Conservation (phyloP, 257 asterid genomes). For the Solanum piurae region DNA sequence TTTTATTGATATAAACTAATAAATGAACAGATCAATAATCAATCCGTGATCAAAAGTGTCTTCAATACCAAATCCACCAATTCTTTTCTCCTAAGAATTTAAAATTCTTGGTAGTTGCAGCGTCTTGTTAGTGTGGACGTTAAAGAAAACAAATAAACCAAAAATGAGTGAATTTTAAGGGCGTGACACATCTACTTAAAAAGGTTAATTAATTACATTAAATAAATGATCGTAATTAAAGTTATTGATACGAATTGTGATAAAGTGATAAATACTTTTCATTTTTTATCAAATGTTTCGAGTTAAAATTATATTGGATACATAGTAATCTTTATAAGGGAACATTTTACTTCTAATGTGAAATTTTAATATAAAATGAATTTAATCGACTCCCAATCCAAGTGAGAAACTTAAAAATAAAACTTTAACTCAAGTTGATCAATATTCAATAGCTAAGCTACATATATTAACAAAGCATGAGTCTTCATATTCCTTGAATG, state of each 20-base stretch:
- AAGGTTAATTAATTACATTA: background rate
- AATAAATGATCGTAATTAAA: background rate
- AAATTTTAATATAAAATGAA: background rate
- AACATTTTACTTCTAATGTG: background rate
- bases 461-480: background rate
- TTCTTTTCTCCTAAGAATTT: background rate
- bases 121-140: background rate
- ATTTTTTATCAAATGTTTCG: background rate
- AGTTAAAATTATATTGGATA: too few species aligned
- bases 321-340: background rate
- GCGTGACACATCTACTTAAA: too few species aligned
- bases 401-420: background rate
- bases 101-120: background rate
- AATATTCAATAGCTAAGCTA: background rate
- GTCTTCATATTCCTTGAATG: background rate
- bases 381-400: background rate
- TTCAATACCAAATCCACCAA: background rate
- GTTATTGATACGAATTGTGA: too few species aligned
- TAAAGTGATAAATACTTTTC: too few species aligned
- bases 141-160: background rate
- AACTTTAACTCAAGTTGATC: background rate
- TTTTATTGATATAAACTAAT: too few species aligned
- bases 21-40: too few species aligned
- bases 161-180: background rate
- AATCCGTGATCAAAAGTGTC: accelerated